Evolutionary conservation across 2,329 filamentous ascomycete species (phyloP).

Genomic region (Penicillium sp.): DNA sequence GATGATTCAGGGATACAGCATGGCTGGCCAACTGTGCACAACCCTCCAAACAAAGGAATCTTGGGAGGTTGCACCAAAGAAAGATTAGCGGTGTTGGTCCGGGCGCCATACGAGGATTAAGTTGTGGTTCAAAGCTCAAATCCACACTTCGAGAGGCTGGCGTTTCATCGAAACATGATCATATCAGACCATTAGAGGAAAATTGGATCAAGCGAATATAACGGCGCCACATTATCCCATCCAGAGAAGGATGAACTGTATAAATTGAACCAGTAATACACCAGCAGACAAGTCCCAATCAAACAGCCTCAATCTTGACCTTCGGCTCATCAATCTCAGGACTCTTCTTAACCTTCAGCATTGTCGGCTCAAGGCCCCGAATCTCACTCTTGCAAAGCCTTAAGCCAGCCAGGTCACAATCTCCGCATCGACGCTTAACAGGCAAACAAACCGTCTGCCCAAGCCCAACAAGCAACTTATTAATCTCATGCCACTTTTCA

Average conservation of each 20-base stretch:
- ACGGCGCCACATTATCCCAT: background rate
- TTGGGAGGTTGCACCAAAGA: background rate
- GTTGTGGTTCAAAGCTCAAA: background rate
- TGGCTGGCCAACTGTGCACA: background rate
- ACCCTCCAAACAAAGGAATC: background rate
- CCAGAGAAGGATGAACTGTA: background rate
- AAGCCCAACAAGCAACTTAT: conserved; percentile 81
- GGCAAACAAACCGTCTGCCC: conserved; percentile 85
- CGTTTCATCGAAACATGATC: background rate
- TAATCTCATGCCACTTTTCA: conserved; percentile 90
- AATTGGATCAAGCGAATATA: too few species aligned
- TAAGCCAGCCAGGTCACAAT: conserved; percentile 74
- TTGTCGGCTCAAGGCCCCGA: conserved; percentile 60
- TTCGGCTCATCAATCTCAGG: conserved; percentile 19
- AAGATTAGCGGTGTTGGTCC: background rate
- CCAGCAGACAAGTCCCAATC: background rate
- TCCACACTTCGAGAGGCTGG: background rate
- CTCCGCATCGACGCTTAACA: conserved; percentile 75
- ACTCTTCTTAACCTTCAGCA: conserved; percentile 45
- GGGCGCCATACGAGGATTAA: too few species aligned
- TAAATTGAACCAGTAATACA: background rate
- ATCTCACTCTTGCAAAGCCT: conserved; percentile 76
- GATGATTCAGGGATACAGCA: background rate
- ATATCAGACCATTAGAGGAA: background rate
- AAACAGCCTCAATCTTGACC: conserved; percentile 28